phyloP scores from a whole-genome alignment of 192 early-diverging fungal species.

The Podila verticillata region DNA sequence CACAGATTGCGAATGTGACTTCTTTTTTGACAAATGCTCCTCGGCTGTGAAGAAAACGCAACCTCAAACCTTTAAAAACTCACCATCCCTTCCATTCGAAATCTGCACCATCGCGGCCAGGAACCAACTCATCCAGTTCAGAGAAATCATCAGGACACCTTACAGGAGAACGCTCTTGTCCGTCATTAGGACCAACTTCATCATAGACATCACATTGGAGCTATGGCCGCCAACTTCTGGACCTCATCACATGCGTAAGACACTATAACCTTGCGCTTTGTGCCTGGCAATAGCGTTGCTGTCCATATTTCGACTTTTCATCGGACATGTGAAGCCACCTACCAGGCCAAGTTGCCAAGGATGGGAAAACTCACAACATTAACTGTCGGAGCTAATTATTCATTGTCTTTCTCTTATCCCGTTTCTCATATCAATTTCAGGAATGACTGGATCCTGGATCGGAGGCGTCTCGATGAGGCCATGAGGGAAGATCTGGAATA shows the following conservation, averaged over 20 bases:
- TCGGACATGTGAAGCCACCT: not conserved
- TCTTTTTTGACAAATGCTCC: no score
- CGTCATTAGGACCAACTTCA: no score
- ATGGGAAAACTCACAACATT: not conserved
- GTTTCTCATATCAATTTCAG: conserved; percentile 27
- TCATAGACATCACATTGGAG: not conserved
- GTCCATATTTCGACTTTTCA: not conserved
- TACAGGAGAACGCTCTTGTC: no score
- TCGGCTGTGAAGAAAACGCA: no score
- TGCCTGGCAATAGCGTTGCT: not conserved
- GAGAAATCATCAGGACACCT: no score
- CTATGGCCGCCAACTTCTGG: conserved; percentile 82
- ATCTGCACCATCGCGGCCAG: no score
- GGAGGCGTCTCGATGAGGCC: conserved; percentile 57
- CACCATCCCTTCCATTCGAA: no score
- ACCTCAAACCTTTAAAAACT: no score
- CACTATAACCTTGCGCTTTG: not conserved
- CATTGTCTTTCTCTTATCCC: not conserved
- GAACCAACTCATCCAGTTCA: no score
- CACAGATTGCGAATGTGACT: no score
- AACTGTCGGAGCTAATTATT: not conserved
- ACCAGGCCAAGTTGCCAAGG: no score
- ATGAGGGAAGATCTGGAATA: conserved; percentile 66
- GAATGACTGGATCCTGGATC: conserved; percentile 69
- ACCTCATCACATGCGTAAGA: conserved; percentile 73